Base-by-base conservation (phyloP, 1,139 yeast species). In the Yamadazyma membranifaciens region DNA sequence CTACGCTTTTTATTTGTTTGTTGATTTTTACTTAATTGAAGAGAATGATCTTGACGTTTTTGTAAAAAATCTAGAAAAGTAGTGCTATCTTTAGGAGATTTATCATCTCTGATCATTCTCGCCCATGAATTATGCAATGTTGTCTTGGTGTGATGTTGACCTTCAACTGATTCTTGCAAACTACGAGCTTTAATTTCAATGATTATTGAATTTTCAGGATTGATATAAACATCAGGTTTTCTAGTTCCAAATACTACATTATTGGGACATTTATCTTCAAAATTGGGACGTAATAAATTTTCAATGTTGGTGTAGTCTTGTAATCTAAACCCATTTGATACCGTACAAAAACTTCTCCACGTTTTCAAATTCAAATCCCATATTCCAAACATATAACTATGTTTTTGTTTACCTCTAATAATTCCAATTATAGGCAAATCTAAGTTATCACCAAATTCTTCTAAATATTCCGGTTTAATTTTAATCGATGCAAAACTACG, bases 401-500 rank as follows among this genome's bases (percentile, higher is more conserved):
- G 82, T 38, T 92, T 92, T 17, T 34, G 31, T 25, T 77, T 73
- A 0, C 87, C 91, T 11, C 81, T 80, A 40, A 78, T 80, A 40
- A 83, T 83, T 0, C 97, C 98, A 44, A 91, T 80, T 0, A 92
- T 78, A 2, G 81, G 70, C 35, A 89, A 60, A 60, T 92, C 98
- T 48, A 91, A 66, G 51, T 86, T 86, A 47, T 88, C 96, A 7
- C 96, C 96, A 60, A 86, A 86, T 40, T 85, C 88, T 44, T 81
- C 85, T 44, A 89, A 67, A 57, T 89, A 91, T 50, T 91, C 96
- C 0, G 98, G 98, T 58, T 92, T 92, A 2, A 91, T 78, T 55
- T 92, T 92, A 22, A 87, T 67, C 96, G 98, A 91, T 15, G 71
- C 65, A 24, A 73, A 73, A 35, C 73, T 72, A 40, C 91, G 65